Conservation (phyloP, 768 basidiomycete species). For the Hericium erinaceus region DNA sequence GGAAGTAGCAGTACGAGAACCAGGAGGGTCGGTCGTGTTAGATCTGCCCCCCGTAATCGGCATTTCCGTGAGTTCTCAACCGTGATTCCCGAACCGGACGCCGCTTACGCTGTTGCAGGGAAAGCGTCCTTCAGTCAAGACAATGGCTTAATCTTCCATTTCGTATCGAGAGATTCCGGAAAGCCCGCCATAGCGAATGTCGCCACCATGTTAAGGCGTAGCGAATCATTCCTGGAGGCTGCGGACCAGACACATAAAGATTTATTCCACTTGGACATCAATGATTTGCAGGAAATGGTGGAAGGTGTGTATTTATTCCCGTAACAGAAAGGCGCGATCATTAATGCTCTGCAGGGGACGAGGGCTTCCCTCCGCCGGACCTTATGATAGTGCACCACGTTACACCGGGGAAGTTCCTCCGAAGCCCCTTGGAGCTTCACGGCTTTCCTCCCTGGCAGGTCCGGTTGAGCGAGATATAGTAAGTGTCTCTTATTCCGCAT, state of each 20-base stretch:
- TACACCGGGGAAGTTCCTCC: conserved; percentile 26
- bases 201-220: conserved; percentile 7
- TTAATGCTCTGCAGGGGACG: conserved; percentile 29
- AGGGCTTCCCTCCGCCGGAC: conserved; percentile 58
- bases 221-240: neutral
- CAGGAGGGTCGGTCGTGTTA: conserved; percentile 3
- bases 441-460: conserved; percentile 85
- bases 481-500: conserved; percentile 19
- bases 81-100: neutral
- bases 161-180: conserved; percentile 12
- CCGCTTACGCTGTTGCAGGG: neutral
- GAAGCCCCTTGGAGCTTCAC: conserved; percentile 51
- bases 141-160: conserved; percentile 5
- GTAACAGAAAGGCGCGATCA: neutral
- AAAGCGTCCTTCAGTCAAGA: neutral
- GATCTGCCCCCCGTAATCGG: conserved; percentile 12
- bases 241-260: conserved; percentile 1
- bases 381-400: conserved; percentile 68
- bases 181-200: conserved; percentile 13
- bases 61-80: neutral
- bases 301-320: conserved; percentile 38
- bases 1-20: neutral
- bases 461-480: conserved; percentile 76
- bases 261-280: conserved; percentile 31
- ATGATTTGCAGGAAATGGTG: conserved; percentile 38